phyloP scores from a whole-genome alignment of 768 basidiomycete genomes.

The Pholiota molesta region DNA sequence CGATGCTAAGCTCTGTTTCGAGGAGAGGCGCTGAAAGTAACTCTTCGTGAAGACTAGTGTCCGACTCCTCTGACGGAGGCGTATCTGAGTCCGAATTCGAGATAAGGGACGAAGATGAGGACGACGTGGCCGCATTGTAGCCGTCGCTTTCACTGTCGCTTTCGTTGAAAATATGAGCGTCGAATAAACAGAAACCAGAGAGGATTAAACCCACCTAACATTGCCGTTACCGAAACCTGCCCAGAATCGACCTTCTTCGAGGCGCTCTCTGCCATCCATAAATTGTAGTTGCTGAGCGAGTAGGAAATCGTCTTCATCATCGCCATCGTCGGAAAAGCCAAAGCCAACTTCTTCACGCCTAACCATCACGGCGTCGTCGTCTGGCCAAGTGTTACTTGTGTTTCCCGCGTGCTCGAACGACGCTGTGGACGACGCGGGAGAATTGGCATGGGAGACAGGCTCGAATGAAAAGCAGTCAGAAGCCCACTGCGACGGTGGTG shows the following conservation, averaged over 20 bases:
- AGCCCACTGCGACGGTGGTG: not conserved
- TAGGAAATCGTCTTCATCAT: not conserved
- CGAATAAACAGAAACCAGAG: not conserved
- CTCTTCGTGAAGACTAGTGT: not conserved
- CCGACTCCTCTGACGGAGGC: not conserved
- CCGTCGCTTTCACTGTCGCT: not conserved
- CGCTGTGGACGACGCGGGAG: not conserved
- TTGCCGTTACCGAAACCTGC: not conserved
- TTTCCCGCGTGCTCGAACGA: not conserved
- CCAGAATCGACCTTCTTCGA: not conserved
- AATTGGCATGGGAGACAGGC: not conserved
- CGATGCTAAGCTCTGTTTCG: constrained; percentile 9
- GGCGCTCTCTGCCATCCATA: not conserved
- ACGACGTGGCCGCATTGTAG: not conserved
- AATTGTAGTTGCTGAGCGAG: not conserved
- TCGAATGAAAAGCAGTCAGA: not conserved
- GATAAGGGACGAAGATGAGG: not conserved
- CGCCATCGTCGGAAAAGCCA: not conserved
- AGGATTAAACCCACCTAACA: not conserved
- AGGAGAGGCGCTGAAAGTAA: not conserved
- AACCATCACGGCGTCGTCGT: too few species aligned
- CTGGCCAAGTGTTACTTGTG: not conserved
- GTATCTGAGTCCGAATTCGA: not conserved
- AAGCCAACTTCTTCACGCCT: not conserved
- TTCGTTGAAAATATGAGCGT: not conserved